Base-by-base conservation (phyloP, 257 asterid species). In the Nicotiana otophora region DNA sequence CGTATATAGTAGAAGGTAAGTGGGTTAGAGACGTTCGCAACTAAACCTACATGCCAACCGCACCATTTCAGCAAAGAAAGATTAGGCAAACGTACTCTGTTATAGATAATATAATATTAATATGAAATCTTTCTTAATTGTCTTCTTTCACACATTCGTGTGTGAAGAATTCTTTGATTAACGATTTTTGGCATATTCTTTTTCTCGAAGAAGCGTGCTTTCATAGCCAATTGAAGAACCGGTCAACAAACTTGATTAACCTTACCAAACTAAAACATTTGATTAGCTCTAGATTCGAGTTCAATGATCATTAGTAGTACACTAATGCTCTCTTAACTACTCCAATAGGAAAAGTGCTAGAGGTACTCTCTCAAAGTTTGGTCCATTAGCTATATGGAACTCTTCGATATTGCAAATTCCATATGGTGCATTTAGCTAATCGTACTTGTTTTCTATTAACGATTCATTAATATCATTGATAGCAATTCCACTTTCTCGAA, bases 41-140 rank as follows among this genome's bases (percentile, higher is more conserved):
- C 97, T 89, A 86, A 85, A 82, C 87, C 91, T 82, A 78, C 81
- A 83, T 88, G 91, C 87, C 81, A 90, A 92, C 93, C 55, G 83
- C 83, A 91, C 91, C 90, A 86, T 79, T 87, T 83, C 63, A 20
- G 23, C 76, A 69, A 70, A 74, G 9, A 82, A 78, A 84, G 83
- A 88, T 91, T 91, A 91, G 98, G 97, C 94, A 69, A 75, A 90
- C 94, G 92, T 83, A 87, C 87, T 77, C 81, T 76, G 46, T 51
- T 75, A 26, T 75, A 14, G 15, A 23, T 46, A 15, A 72, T 42
- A 5, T 3, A 20, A 67, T 10, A 19, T 39, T 23, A 70, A 14
- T 72, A 23, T 23, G 79, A 74, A 9, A 0, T 46, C 72, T 31
- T 65, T 65, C 12, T 65, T 65, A 15, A 65, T 65, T 30, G 39